phyloP scores from a whole-genome alignment of 2,329 filamentous ascomycete species.

The Pyricularia grisea region DNA sequence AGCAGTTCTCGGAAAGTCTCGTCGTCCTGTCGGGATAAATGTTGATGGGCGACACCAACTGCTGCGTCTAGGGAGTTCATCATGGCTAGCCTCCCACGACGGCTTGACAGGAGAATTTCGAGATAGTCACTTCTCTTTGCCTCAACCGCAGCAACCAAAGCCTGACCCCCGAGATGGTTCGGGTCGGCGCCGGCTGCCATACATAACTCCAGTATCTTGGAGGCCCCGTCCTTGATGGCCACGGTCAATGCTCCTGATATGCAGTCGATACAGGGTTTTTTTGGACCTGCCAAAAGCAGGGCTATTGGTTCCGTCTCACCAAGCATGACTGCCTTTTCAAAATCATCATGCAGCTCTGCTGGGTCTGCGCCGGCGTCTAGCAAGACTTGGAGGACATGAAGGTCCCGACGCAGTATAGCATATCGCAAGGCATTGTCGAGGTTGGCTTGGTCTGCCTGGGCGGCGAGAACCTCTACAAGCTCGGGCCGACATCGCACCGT shows the following conservation, averaged over 20 bases:
- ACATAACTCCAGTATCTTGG: slow-evolving; percentile 11
- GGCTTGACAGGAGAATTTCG: slow-evolving; percentile 12
- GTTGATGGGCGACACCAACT: slow-evolving; percentile 10
- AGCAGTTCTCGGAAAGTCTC: slow-evolving; percentile 10
- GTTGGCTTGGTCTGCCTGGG: slow-evolving; percentile 17
- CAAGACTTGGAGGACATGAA: slow-evolving; percentile 13
- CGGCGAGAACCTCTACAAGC: slow-evolving; percentile 13
- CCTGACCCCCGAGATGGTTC: slow-evolving; percentile 14
- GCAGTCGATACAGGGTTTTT: slow-evolving; percentile 14
- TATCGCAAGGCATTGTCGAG: slow-evolving; percentile 16
- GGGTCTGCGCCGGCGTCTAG: slow-evolving; percentile 17
- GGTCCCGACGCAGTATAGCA: slow-evolving; percentile 14
- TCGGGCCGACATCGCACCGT: slow-evolving; percentile 13
- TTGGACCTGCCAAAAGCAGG: slow-evolving; percentile 14
- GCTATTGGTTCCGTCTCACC: slow-evolving; percentile 11
- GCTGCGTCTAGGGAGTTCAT: slow-evolving; percentile 14
- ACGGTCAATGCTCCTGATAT: slow-evolving; percentile 14
- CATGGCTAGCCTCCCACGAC: slow-evolving; percentile 8
- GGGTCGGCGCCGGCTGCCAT: slow-evolving; percentile 16
- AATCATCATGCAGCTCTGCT: slow-evolving; percentile 15
- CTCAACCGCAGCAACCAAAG: slow-evolving; percentile 14
- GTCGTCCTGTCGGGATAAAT: slow-evolving; percentile 9
- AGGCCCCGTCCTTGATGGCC: slow-evolving; percentile 14
- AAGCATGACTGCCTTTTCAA: slow-evolving; percentile 14
- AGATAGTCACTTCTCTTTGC: slow-evolving; percentile 13